phyloP scores from a whole-genome alignment of 257 asterid species.

The Solanum piurae region DNA sequence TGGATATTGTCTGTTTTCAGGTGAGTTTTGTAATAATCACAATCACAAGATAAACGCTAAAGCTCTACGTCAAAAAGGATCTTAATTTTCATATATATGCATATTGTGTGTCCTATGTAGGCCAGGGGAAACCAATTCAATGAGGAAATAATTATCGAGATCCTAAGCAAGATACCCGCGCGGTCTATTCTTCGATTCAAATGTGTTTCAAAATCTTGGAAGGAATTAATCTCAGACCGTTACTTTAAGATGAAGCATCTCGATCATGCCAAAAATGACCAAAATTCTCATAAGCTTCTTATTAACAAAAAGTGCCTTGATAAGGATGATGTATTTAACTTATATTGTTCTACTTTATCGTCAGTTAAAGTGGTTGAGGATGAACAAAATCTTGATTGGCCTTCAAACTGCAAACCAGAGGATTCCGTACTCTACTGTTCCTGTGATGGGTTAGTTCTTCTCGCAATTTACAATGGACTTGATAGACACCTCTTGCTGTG shows the following conservation, averaged over 20 bases:
- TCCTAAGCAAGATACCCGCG: background rate
- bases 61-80: too few species aligned
- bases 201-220: background rate
- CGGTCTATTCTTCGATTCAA: background rate
- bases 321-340: background rate
- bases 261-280: background rate
- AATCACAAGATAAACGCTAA: too few species aligned
- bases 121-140: background rate
- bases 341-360: background rate
- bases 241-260: background rate
- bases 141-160: background rate
- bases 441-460: background rate
- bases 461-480: background rate
- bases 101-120: background rate
- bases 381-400: background rate
- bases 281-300: background rate
- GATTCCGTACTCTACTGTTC: background rate
- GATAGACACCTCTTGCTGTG: background rate
- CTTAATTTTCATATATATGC: too few species aligned
- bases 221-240: background rate
- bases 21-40: background rate
- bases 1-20: background rate
- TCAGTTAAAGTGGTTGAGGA: too few species aligned
- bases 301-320: background rate
- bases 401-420: background rate